Base-by-base conservation (phyloP, 2,329 filamentous ascomycete species). In the Colletotrichum sp. region DNA sequence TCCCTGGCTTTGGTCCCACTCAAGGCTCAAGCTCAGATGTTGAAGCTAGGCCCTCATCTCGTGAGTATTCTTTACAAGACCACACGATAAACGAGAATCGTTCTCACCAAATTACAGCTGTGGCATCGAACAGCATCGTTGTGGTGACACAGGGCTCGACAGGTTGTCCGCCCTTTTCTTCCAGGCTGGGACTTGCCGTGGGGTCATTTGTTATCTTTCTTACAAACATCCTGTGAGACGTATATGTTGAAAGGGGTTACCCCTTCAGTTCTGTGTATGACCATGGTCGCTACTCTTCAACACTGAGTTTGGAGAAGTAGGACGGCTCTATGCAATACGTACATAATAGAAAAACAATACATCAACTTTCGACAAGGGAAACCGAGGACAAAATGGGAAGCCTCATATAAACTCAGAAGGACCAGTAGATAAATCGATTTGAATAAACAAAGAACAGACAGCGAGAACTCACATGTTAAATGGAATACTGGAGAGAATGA, bases 361-460 rank as follows among this genome's bases (percentile, higher is more conserved):
- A 12, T 26, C 16, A 56, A 3, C 36, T 18, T 38, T 38, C 52
- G 12, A 21, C 24, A 56, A 12, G 8, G 24, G 13, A 16, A 18
- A 9, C 21, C 18, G 2, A 26, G 0, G 24, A 13, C 21, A 56
- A 56, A 28, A 8, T 10, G 8, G 7, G 13, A 5, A 28, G 1
- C 7, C 7, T 56, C 1, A 28, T 1, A 28, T 15, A 1, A 18
- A 6, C 6, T 1, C 7, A 4, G 13, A 56, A 56, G 6, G 4
- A 16, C 24, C 26, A 26, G 52, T 8, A 3, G 52, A 56, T 56
- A 13, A 24, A 6, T 56, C 21, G 21, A 3, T 4, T 48, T 5
- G 9, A 4, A n/a, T n/a, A 18, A 9, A 43, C 38, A n/a, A 12
- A 48, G 43, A 48, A 48, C 3, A 21, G 18, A n/a, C 43, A 48